phyloP scores from a whole-genome alignment of 768 basidiomycete genomes.

The Leccinum subtestaceum region DNA sequence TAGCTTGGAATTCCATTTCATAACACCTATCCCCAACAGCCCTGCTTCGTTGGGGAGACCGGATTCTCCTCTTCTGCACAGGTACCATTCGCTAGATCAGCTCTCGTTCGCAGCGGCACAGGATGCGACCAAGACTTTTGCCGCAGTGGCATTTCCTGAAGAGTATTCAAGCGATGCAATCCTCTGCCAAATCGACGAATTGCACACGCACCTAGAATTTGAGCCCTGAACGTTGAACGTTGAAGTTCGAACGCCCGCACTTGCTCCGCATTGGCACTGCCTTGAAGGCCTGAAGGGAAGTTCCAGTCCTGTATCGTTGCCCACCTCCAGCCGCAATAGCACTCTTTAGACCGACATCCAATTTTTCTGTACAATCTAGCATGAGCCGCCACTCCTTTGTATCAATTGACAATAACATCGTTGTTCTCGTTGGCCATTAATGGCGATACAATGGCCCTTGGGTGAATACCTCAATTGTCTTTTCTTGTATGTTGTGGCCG shows the following conservation, averaged over 20 bases:
- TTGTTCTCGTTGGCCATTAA: not conserved
- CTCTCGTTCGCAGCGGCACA: slow-evolving; percentile 8
- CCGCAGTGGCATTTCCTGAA: not conserved
- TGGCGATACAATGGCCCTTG: slow-evolving; percentile 1
- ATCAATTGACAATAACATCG: slow-evolving; percentile 4
- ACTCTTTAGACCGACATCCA: not conserved
- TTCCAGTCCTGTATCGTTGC: not conserved
- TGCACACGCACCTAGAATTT: slow-evolving; percentile 20
- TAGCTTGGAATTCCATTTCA: slow-evolving; percentile 17
- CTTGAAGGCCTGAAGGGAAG: not conserved
- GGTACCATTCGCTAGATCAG: slow-evolving; percentile 22
- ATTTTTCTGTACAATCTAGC: slow-evolving; percentile 2
- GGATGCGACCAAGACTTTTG: not conserved
- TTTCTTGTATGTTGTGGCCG: slow-evolving; percentile 9
- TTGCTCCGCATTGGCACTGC: not conserved
- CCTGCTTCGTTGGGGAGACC: slow-evolving; percentile 8
- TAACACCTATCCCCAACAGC: slow-evolving; percentile 26
- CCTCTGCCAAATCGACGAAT: slow-evolving; percentile 21
- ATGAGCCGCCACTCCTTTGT: slow-evolving; percentile 10
- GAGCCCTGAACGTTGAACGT: slow-evolving; percentile 3
- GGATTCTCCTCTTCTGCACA: slow-evolving; percentile 24
- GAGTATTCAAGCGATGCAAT: not conserved
- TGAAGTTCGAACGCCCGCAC: slow-evolving; percentile 5
- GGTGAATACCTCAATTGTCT: slow-evolving; percentile 13
- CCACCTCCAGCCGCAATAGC: not conserved